Evolutionary conservation across 768 basidiomycete genomes (phyloP).

Genomic region (Tulasnella sp.): DNA sequence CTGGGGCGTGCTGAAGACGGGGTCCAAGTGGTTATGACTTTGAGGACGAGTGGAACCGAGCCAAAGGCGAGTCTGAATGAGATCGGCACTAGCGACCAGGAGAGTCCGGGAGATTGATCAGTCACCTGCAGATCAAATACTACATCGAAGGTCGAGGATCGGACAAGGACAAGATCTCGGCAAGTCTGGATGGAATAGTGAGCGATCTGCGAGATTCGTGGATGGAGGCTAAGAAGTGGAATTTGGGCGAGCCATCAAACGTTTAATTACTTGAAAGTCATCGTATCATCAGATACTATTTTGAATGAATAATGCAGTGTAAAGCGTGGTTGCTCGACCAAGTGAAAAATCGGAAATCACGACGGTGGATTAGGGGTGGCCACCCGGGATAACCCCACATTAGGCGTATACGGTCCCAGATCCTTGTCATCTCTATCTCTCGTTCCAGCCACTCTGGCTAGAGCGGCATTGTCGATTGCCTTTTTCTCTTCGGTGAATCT

Average conservation of each 20-base stretch:
- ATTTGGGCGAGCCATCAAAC: constrained; percentile 40
- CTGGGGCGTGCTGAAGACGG: constrained; percentile 45
- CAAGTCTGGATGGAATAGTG: constrained; percentile 59
- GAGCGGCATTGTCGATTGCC: not conserved
- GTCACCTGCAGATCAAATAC: constrained; percentile 67
- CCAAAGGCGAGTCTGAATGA: constrained; percentile 64
- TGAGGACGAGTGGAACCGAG: constrained; percentile 85
- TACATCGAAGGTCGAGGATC: constrained; percentile 80
- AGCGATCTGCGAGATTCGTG: constrained; percentile 65
- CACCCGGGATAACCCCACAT: not conserved
- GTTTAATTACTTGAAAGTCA: not conserved
- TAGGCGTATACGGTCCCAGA: constrained; percentile 8
- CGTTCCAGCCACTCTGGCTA: not conserved
- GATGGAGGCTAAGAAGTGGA: constrained; percentile 66
- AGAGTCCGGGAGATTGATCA: not conserved
- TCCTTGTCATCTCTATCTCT: constrained; percentile 16
- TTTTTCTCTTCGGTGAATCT: not conserved
- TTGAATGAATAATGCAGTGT: constrained; percentile 3
- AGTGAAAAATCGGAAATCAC: not conserved
- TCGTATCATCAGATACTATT: not conserved
- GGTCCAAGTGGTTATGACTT: constrained; percentile 19
- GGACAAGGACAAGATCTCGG: constrained; percentile 52
- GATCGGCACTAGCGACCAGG: not conserved
- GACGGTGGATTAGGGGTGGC: not conserved
- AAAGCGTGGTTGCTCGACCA: too few relatives aligned